Base-by-base conservation (phyloP, 2,329 filamentous ascomycete genomes). In the Furcasterigmium furcatum region DNA sequence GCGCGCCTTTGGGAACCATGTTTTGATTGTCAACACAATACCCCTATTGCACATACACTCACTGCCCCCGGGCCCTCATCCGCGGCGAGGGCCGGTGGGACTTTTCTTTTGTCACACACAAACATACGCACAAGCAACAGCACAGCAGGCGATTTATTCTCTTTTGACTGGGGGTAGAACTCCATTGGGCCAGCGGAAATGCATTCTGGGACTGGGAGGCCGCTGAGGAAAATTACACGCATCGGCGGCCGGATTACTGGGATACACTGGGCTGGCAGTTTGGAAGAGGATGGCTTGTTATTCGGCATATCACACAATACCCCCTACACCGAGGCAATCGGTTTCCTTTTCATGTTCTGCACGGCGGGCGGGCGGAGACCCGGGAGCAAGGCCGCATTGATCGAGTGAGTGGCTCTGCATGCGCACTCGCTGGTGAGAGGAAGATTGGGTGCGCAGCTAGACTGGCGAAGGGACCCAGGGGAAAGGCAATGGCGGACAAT, bases 1-100 rank as follows among this genome's bases (percentile, higher is more conserved):
- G 50, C n/a, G 50, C 50, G 14, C 50, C 50, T 4, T 19, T 52
- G 29, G 50, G 50, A 41, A 41, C 41, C 25, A 46, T 50, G 43
- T 52, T 51, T 18, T 52, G 38, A 36, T 16, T 36, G n/a, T 18
- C 18, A 18, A 36, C 4, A 34, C n/a, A 18, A 16, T 16, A 24
- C 19, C 20, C 38, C 24, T 27, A 12, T 7, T 27, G 24, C 24
- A 27, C 12, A 27, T 27, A 20, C 14, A 40, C 38, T 40, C 38
- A 13, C 20, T 16, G 19, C 4, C 34, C 18, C n/a, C 9, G 34
- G n/a, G n/a, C n/a, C n/a, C n/a, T n/a, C 34, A 9, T 25, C 25
- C 35, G 43, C 40, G 21, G 20, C 14, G 34, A 19, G 38, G 22
- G 22, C n/a, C n/a, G 24, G n/a, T 9, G 24, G 12, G 9, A 10